Evolutionary conservation across 345 rosid species (phyloP).

Genomic region (Dipteronia dyeriana): DNA sequence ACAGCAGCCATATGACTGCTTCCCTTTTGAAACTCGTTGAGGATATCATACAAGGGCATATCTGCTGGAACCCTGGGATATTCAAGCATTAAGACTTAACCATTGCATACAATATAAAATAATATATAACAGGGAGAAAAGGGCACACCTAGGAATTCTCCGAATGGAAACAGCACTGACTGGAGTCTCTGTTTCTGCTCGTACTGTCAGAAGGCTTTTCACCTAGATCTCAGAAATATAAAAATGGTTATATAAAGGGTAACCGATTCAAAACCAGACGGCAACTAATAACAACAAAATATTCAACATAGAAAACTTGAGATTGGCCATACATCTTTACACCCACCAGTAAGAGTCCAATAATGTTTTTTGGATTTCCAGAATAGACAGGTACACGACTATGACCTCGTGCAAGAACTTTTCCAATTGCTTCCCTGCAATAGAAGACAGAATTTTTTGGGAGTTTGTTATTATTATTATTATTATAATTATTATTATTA

Average conservation of each 20-base stretch:
- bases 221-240: constrained; percentile 42
- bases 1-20: constrained; percentile 95
- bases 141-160: constrained; percentile 65
- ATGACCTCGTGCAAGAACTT: constrained; percentile 78
- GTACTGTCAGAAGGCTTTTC: constrained; percentile 76
- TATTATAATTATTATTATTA: too few relatives aligned
- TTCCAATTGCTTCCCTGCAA: constrained; percentile 83
- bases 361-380: constrained; percentile 68
- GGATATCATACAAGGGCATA: constrained; percentile 87
- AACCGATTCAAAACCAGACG: constrained; percentile 17
- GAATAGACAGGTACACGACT: constrained; percentile 77
- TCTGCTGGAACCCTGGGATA: constrained; percentile 71
- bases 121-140: background rate
- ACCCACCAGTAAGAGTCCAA: constrained; percentile 79
- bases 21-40: constrained; percentile 86
- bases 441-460: constrained; percentile 12
- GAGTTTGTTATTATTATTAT: background rate
- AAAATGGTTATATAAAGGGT: background rate
- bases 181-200: constrained; percentile 80
- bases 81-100: constrained; percentile 22
- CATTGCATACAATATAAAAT: constrained; percentile 3
- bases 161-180: constrained; percentile 81
- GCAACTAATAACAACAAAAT: constrained; percentile 8
- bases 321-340: constrained; percentile 17
- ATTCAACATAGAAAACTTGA: constrained; percentile 9